These are phyloP conservation scores for Sclerotinia sclerotiorum DNA, from an alignment of 2,329 filamentous ascomycete genomes.

Conservation along the genomic window DNA sequence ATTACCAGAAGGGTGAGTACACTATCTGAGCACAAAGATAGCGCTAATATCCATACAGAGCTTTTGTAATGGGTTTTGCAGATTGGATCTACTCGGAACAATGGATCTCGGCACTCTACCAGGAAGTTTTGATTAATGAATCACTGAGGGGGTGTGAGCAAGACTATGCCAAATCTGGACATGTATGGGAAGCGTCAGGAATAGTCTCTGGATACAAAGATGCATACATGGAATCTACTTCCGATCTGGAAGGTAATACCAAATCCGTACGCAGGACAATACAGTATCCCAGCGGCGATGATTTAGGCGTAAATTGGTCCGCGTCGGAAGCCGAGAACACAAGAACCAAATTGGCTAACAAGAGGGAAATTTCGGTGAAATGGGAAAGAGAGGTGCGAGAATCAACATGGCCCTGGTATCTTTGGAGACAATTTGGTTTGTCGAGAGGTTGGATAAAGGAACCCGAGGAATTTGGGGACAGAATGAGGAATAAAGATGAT, in stretches of 20 bases:
- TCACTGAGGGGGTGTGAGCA: not conserved
- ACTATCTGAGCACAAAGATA: no score
- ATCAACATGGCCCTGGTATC: not conserved
- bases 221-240: not conserved
- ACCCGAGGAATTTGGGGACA: not conserved
- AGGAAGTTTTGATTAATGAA: not conserved
- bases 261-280: not conserved
- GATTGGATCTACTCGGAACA: not conserved
- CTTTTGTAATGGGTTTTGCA: not conserved
- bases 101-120: not conserved
- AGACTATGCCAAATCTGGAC: not conserved
- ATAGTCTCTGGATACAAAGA: not conserved
- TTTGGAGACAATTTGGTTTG: not conserved
- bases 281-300: not conserved
- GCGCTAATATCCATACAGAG: not conserved
- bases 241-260: not conserved
- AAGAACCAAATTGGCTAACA: not conserved
- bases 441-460: not conserved
- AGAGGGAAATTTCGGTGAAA: not conserved
- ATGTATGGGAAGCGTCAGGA: not conserved
- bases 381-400: not conserved
- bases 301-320: conserved; percentile 1
- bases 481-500: not conserved
- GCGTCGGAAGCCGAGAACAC: not conserved
- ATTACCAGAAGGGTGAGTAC: not conserved